These are phyloP conservation scores for Prunus kanzakura DNA, from an alignment of 306 rosid genomes.

Conservation along the genomic window DNA sequence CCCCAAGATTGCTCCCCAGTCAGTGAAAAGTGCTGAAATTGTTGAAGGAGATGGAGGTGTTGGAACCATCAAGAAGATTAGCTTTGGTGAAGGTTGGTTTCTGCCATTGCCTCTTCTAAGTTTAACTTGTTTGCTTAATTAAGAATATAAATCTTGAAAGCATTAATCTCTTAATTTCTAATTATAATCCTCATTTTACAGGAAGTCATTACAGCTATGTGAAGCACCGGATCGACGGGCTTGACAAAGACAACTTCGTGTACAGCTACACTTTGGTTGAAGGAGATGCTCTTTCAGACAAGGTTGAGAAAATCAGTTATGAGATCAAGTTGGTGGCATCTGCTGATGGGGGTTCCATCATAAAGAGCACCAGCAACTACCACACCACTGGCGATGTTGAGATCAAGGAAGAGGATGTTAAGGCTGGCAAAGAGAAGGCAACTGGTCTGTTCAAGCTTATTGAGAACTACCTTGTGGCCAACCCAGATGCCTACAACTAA, in stretches of 20 bases:
- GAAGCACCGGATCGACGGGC: constrained; percentile 29
- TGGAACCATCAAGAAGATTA: constrained; percentile 42
- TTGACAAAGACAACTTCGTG: constrained; percentile 31
- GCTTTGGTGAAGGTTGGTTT: neutral
- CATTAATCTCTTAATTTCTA: neutral
- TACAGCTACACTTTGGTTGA: constrained; percentile 42
- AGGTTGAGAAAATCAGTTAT: constrained; percentile 37
- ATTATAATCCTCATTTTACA: neutral
- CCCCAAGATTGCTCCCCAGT: constrained; percentile 28
- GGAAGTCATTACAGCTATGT: neutral
- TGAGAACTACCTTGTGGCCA: constrained; percentile 31
- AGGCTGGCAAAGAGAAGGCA: constrained; percentile 27
- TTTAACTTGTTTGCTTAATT: neutral
- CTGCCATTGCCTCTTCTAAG: neutral
- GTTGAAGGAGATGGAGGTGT: constrained; percentile 49
- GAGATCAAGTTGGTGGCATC: constrained; percentile 30
- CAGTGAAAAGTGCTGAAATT: constrained; percentile 17
- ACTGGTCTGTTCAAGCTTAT: constrained; percentile 31
- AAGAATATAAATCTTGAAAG: neutral
- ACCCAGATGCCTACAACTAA: constrained; percentile 32
- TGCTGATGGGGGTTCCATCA: constrained; percentile 28
- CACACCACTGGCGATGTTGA: no score
- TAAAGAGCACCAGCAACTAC: constrained; percentile 18
- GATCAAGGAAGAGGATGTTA: constrained; percentile 22
- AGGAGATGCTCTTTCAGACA: constrained; percentile 33